Base-by-base conservation (phyloP, 2,329 filamentous ascomycete genomes). In the Fusarium albidum region DNA sequence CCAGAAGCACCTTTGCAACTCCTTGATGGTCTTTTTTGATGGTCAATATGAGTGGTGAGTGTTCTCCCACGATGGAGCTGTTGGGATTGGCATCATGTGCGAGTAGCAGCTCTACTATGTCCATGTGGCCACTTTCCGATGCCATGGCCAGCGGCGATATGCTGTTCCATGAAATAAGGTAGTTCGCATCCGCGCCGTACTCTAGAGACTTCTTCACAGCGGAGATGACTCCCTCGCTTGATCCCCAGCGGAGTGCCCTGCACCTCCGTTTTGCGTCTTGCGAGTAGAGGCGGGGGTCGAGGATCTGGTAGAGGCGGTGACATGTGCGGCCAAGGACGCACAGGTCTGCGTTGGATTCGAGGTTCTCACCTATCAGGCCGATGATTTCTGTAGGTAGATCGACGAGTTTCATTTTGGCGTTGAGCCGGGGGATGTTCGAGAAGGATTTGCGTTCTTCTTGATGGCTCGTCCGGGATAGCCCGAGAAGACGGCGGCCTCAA, bases 321-420 rank as follows among this genome's bases (percentile, higher is more conserved):
- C 27, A 59, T 2, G 33, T 25, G 18, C 42, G 27, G 9, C 45
- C 39, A 4, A 59, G 17, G n/a, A 33, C 26, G 9, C 45, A 40
- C 2, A 56, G 28, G 3, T 21, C 34, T 4, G 10, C 18, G 3
- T 2, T 9, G 5, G 15, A 18, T 4, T 27, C 12, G 1, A 59
- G 10, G 7, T 47, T 5, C 10, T 21, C 17, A 1, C 42, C 26
- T 7, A 59, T 37, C 3, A 17, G 9, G 6, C 51, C 32, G 3
- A 59, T 27, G 4, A 59, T 15, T 8, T 59, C 55, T 5, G 55
- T 42, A 2, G 50, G 43, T 1, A 59, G 14, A 11, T 14, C 13
- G 15, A 40, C 21, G 3, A 51, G 18, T 5, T 18, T 8, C 56
- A 59, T 59, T 12, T 5, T 21, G 9, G 5, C 2, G 4, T 25